Percentiles rank a stretch among this genome's conserved stretches.
Conservation (phyloP, 257 asterid genomes). For the Mitragyna speciosa region DNA sequence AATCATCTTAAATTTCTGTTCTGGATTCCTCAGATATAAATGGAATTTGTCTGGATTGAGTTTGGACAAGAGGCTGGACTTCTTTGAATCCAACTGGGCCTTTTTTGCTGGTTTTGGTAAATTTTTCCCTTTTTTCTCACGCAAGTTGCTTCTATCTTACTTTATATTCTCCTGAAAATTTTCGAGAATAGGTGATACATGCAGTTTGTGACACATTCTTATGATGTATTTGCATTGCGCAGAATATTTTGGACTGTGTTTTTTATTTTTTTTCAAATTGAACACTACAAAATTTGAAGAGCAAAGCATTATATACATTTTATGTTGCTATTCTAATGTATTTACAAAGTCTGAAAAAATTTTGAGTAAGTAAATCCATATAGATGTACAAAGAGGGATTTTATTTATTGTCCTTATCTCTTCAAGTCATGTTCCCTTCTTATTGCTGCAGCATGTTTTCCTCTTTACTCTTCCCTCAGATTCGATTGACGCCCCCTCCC, state of each 20-base stretch:
- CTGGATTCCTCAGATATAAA: slow-evolving; percentile 61
- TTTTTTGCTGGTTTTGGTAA: slow-evolving; percentile 97
- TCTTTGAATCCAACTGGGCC: slow-evolving; percentile 97
- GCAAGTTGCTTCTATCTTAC: background rate
- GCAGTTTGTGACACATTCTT: no score
- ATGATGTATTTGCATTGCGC: background rate
- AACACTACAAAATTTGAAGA: background rate
- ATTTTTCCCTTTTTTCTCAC: background rate
- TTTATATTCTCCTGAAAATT: no score
- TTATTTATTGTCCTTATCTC: background rate
- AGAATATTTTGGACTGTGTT: background rate
- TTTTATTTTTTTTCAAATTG: background rate
- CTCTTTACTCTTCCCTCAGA: background rate
- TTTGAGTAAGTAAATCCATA: background rate
- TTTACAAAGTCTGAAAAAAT: background rate
- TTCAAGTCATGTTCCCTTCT: background rate
- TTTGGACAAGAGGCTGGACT: slow-evolving; percentile 92
- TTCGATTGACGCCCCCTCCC: background rate
- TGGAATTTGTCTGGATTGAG: slow-evolving; percentile 93
- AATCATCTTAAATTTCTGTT: slow-evolving; percentile 15
- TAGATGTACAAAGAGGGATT: background rate
- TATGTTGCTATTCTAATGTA: background rate
- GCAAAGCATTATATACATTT: background rate
- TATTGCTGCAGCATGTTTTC: background rate
- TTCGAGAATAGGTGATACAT: background rate